These are phyloP conservation scores for Daldinia bambusicola DNA, from an alignment of 495 filamentous ascomycete species.

Conservation along the genomic window DNA sequence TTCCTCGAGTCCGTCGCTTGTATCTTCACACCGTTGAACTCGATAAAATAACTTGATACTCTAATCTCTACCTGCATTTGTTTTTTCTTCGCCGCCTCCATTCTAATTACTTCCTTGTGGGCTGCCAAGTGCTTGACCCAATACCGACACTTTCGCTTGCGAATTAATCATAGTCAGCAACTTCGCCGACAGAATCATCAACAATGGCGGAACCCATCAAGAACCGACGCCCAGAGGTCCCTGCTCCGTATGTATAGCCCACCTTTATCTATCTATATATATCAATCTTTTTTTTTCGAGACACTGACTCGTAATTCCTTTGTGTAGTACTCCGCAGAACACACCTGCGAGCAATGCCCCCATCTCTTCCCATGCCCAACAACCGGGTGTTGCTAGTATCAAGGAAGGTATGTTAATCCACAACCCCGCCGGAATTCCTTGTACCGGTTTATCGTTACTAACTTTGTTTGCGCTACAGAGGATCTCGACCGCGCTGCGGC, in stretches of 20 bases:
- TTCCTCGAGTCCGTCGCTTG: conserved; percentile 18
- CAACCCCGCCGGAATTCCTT: conserved; percentile 12
- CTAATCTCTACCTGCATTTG: conserved; percentile 29
- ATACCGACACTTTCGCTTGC: conserved; percentile 15
- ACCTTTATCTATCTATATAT: background rate
- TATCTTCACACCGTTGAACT: conserved; percentile 35
- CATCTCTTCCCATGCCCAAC: conserved; percentile 96
- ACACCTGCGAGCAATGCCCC: conserved; percentile 94
- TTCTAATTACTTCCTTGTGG: conserved; percentile 25
- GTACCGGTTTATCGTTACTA: conserved; percentile 30
- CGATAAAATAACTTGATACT: conserved; percentile 22
- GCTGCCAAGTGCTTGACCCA: conserved; percentile 24
- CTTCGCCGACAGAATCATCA: conserved; percentile 30
- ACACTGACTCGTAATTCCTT: conserved; percentile 46
- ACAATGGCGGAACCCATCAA: conserved; percentile 52
- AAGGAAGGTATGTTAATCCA: conserved; percentile 81
- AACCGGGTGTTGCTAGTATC: conserved; percentile 94
- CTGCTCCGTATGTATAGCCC: conserved; percentile 45
- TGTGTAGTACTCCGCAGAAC: conserved; percentile 88
- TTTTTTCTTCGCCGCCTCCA: conserved; percentile 30
- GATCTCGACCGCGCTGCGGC: conserved; percentile 86
- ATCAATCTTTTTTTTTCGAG: conserved; percentile 18
- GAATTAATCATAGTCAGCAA: conserved; percentile 17
- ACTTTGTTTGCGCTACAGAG: conserved; percentile 66
- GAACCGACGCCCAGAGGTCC: conserved; percentile 48